Conservation (phyloP, 345 rosid genomes). For the Populus alba region DNA sequence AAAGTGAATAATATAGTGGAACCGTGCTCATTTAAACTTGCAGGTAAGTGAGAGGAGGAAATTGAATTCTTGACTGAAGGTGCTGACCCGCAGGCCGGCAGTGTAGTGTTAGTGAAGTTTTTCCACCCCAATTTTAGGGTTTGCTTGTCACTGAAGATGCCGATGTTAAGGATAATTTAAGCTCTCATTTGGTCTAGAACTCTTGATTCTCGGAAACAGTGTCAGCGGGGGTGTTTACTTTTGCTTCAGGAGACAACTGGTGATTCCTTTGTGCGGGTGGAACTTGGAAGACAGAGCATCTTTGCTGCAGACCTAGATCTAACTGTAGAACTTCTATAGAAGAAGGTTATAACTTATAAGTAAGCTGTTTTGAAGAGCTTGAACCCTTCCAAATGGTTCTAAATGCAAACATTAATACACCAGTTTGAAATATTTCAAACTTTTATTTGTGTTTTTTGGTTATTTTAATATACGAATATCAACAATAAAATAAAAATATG, state of each 20-base stretch:
- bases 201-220: neutral
- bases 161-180: neutral
- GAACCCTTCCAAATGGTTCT: neutral
- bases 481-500: too few relatives aligned
- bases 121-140: conserved; percentile 3
- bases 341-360: neutral
- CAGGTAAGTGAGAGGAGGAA: conserved; percentile 6
- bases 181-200: neutral
- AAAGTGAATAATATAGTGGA: too few relatives aligned
- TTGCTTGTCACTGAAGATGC: conserved; percentile 8
- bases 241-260: conserved; percentile 35
- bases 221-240: neutral
- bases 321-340: conserved; percentile 22
- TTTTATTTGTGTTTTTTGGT: too few relatives aligned
- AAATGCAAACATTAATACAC: neutral
- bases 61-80: conserved; percentile 4
- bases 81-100: neutral
- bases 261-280: conserved; percentile 75
- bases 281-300: conserved; percentile 33
- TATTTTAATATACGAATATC: too few relatives aligned
- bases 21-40: neutral
- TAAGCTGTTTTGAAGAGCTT: neutral
- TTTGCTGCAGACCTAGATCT: conserved; percentile 55
- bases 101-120: neutral
- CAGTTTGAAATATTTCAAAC: neutral